phyloP scores from a whole-genome alignment of 1,139 yeast genomes.

The Scheffersomyces titani region DNA sequence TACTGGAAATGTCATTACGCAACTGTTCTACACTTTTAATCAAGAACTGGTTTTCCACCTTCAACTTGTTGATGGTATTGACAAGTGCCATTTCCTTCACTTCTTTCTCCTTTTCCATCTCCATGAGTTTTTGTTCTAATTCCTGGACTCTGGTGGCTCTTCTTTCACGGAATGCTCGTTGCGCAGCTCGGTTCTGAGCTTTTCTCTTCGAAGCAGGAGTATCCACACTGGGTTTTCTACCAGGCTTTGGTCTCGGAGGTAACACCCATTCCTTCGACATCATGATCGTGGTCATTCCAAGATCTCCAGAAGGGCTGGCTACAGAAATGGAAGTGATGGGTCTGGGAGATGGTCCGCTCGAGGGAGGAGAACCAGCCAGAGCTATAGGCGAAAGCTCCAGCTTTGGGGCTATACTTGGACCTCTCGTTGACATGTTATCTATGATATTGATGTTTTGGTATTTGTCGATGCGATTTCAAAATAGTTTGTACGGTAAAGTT shows the following conservation, averaged over 20 bases:
- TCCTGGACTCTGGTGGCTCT: slow-evolving; percentile 65
- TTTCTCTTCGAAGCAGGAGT: slow-evolving; percentile 77
- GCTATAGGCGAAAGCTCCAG: slow-evolving; percentile 37
- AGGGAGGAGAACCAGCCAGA: slow-evolving; percentile 22
- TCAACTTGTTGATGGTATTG: slow-evolving; percentile 45
- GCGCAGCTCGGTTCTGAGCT: slow-evolving; percentile 95
- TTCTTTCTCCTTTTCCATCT: slow-evolving; percentile 66
- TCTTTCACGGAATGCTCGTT: slow-evolving; percentile 84
- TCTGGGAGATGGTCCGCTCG: slow-evolving; percentile 5
- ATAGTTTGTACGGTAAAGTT: neutral
- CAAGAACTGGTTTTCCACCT: slow-evolving; percentile 41
- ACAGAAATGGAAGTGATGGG: slow-evolving; percentile 4
- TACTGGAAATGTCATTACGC: slow-evolving; percentile 18
- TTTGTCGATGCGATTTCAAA: no score
- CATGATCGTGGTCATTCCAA: slow-evolving; percentile 42
- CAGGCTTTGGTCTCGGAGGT: slow-evolving; percentile 91
- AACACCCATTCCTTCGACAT: slow-evolving; percentile 90
- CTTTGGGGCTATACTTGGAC: slow-evolving; percentile 41
- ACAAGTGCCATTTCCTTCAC: slow-evolving; percentile 61
- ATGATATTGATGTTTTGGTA: neutral
- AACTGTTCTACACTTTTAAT: slow-evolving; percentile 39
- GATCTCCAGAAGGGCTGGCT: neutral
- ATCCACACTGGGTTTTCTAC: slow-evolving; percentile 79
- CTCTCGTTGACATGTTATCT: slow-evolving; percentile 23
- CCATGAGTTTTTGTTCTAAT: slow-evolving; percentile 49